Conservation (phyloP, 768 basidiomycete genomes). For the Podaxis pistillaris region DNA sequence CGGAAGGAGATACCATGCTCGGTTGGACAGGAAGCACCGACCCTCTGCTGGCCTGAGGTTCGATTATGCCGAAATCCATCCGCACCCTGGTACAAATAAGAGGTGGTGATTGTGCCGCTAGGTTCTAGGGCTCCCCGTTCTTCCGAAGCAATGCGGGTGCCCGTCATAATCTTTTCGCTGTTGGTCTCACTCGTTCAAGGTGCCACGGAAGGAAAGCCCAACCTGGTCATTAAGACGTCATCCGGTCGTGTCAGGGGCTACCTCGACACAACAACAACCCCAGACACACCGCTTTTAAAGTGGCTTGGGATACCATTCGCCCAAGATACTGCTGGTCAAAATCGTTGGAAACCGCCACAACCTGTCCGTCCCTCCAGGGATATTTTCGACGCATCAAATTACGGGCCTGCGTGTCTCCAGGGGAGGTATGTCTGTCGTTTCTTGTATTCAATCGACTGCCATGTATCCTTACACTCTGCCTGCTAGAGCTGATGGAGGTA, state of each 20-base stretch:
- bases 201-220: background rate
- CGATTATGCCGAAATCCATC: constrained; percentile 7
- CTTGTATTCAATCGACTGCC: background rate
- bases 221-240: constrained; percentile 20
- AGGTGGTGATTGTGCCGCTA: background rate
- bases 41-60: background rate
- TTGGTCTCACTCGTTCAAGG: background rate
- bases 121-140: background rate
- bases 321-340: constrained; percentile 27
- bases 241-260: constrained; percentile 27
- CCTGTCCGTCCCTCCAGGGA: constrained; percentile 15
- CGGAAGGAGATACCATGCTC: background rate
- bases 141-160: background rate
- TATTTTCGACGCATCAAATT: constrained; percentile 28
- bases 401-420: constrained; percentile 32
- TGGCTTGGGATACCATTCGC: constrained; percentile 31
- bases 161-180: background rate
- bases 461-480: background rate
- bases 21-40: background rate
- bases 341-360: constrained; percentile 30
- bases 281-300: constrained; percentile 22
- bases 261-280: constrained; percentile 24
- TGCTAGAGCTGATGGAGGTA: constrained; percentile 30
- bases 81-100: background rate
- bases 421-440: constrained; percentile 23